Conservation (phyloP, 129 eudicot genomes). For the Lactuca sativa region DNA sequence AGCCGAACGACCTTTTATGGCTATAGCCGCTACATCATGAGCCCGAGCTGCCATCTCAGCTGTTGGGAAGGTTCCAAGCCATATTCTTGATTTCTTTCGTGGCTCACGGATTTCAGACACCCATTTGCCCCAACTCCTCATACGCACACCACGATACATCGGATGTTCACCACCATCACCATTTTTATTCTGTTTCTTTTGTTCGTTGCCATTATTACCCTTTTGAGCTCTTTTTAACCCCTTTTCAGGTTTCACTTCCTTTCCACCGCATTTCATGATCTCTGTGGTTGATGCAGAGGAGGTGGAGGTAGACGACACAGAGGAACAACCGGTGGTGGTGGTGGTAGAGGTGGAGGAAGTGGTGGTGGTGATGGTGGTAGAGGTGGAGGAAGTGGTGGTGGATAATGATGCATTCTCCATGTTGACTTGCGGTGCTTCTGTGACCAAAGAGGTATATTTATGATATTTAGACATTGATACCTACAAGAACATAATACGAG, state of each 20-base stretch:
- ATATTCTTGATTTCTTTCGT: conserved; percentile 72
- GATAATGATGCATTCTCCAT: conserved; percentile 35
- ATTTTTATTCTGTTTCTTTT: conserved; percentile 13
- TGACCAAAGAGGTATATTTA: conserved; percentile 27
- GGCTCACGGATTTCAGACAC: conserved; percentile 83
- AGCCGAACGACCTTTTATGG: conserved; percentile 69
- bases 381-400: conserved; percentile 32
- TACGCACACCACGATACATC: conserved; percentile 59
- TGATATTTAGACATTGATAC: conserved; percentile 29
- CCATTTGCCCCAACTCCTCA: conserved; percentile 81
- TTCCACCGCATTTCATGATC: conserved; percentile 11
- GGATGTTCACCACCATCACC: conserved; percentile 16
- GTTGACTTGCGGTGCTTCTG: conserved; percentile 42
- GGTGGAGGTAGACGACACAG: conserved; percentile 23
- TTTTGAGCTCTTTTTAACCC: conserved; percentile 27
- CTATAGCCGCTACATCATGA: conserved; percentile 77
- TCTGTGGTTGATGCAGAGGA: conserved; percentile 20
- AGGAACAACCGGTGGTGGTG: conserved; percentile 20
- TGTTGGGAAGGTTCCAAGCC: conserved; percentile 76
- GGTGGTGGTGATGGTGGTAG: conserved; percentile 34
- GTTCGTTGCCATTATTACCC: conserved; percentile 39
- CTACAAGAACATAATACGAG: conserved; percentile 29
- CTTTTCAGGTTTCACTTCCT: conserved; percentile 6
- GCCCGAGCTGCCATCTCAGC: conserved; percentile 91
- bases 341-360: conserved; percentile 11